Percentiles rank a stretch among this genome's conserved stretches.
Conservation (phyloP, 345 rosid genomes). For the Citrus sp. region DNA sequence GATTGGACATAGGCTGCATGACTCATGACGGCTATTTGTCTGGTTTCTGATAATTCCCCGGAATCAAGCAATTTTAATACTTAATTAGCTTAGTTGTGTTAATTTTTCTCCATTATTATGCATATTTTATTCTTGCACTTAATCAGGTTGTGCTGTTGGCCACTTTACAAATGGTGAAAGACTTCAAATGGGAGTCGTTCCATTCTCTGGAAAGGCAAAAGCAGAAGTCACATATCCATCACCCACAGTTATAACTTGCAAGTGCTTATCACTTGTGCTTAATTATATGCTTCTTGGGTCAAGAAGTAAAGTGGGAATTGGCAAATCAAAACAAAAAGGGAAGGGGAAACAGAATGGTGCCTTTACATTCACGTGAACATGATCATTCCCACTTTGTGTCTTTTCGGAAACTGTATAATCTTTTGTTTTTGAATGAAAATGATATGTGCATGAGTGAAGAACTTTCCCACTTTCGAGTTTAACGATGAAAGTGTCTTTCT, state of each 20-base stretch:
- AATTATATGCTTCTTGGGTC: constrained; percentile 30
- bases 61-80: constrained; percentile 27
- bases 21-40: constrained; percentile 44
- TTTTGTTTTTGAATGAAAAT: constrained; percentile 20
- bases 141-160: constrained; percentile 55
- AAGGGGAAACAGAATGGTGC: constrained; percentile 27
- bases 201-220: constrained; percentile 11
- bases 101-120: constrained; percentile 19
- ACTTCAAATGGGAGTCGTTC: constrained; percentile 9
- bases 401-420: constrained; percentile 24
- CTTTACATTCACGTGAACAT: constrained; percentile 19
- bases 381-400: constrained; percentile 34
- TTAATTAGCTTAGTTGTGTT: constrained; percentile 17
- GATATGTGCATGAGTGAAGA: constrained; percentile 18
- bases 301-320: constrained; percentile 25
- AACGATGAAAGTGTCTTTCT: constrained; percentile 62
- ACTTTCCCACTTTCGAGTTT: constrained; percentile 41
- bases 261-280: constrained; percentile 20
- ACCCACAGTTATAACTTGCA: constrained; percentile 15
- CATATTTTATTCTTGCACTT: constrained; percentile 32
- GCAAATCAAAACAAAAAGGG: constrained; percentile 9
- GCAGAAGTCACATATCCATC: constrained; percentile 13
- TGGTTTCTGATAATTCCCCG: constrained; percentile 19
- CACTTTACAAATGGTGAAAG: constrained; percentile 36
- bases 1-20: constrained; percentile 38